These are phyloP conservation scores for Xerocomellus dryophilus DNA, from an alignment of 768 basidiomycete species.

Conservation along the genomic window DNA sequence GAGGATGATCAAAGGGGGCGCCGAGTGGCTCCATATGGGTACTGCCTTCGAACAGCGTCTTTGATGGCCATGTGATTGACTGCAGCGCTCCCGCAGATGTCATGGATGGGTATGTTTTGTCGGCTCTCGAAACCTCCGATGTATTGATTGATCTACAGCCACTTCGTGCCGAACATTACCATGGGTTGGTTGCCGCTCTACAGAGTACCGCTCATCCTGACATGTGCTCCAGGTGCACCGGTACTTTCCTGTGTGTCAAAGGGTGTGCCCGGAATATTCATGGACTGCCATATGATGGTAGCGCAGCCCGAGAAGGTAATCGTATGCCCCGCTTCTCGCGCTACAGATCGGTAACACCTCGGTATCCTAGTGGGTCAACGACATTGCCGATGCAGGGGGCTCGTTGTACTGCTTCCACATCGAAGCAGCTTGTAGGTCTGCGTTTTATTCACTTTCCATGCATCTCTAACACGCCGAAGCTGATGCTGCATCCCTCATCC, in stretches of 20 bases:
- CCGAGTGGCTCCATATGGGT: conserved; percentile 99
- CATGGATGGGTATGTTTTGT: conserved; percentile 82
- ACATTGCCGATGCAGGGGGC: conserved; percentile 94
- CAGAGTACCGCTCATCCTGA: conserved; percentile 10
- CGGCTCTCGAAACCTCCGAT: background rate
- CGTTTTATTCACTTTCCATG: background rate
- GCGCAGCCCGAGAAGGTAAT: conserved; percentile 84
- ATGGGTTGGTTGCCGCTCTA: conserved; percentile 61
- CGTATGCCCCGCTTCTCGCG: background rate
- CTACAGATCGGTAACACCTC: background rate
- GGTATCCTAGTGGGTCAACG: conserved; percentile 81
- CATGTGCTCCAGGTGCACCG: conserved; percentile 63
- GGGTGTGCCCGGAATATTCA: conserved; percentile 90
- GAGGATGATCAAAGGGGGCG: conserved; percentile 92
- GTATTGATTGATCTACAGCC: conserved; percentile 44
- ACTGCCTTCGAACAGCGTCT: background rate
- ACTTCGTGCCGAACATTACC: conserved; percentile 98
- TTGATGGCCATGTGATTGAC: conserved; percentile 13
- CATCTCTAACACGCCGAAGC: conserved; percentile 40
- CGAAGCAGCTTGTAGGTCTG: conserved; percentile 78
- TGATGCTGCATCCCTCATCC: conserved; percentile 72
- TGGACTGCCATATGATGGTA: conserved; percentile 99
- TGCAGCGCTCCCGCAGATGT: conserved; percentile 60
- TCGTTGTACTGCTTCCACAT: conserved; percentile 95
- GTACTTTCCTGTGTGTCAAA: conserved; percentile 82